These are phyloP conservation scores for Kurtzmaniella cleridarum DNA, from an alignment of 805 yeast genomes.

Conservation along the genomic window DNA sequence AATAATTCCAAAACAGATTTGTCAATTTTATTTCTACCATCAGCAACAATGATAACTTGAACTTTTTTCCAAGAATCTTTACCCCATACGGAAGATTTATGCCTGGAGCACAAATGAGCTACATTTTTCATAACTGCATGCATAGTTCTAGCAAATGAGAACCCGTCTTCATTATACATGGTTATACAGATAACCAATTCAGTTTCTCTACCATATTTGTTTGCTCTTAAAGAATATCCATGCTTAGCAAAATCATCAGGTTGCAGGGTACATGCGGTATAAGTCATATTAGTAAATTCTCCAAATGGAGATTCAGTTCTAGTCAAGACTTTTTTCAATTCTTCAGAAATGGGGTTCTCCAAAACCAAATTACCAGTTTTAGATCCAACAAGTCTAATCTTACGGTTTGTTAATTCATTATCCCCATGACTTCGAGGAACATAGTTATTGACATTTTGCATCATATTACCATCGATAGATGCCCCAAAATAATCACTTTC, in stretches of 20 bases:
- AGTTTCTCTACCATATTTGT: slow-evolving; percentile 83
- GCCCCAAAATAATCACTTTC: slow-evolving; percentile 39
- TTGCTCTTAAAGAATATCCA: slow-evolving; percentile 84
- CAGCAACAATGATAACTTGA: slow-evolving; percentile 86
- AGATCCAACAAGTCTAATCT: slow-evolving; percentile 58
- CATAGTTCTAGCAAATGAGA: slow-evolving; percentile 84
- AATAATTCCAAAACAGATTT: slow-evolving; percentile 81
- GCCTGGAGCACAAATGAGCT: slow-evolving; percentile 78
- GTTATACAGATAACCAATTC: slow-evolving; percentile 91
- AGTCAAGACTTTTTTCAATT: slow-evolving; percentile 77
- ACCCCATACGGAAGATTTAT: slow-evolving; percentile 88
- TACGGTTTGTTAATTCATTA: slow-evolving; percentile 45
- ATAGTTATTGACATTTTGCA: slow-evolving; percentile 36
- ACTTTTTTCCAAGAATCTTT: slow-evolving; percentile 95
- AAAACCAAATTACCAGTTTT: slow-evolving; percentile 76
- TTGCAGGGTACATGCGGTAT: slow-evolving; percentile 92
- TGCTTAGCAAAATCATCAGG: slow-evolving; percentile 77
- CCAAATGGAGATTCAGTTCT: slow-evolving; percentile 72
- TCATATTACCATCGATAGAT: slow-evolving; percentile 43
- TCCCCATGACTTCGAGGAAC: slow-evolving; percentile 54
- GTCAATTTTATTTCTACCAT: slow-evolving; percentile 86
- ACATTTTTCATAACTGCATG: slow-evolving; percentile 92
- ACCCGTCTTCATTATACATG: slow-evolving; percentile 95
- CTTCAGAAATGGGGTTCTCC: slow-evolving; percentile 93
- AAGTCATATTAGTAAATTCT: slow-evolving; percentile 93